Conservation (phyloP, 1,284 basidiomycete genomes). For the Trichosporon faecale region DNA sequence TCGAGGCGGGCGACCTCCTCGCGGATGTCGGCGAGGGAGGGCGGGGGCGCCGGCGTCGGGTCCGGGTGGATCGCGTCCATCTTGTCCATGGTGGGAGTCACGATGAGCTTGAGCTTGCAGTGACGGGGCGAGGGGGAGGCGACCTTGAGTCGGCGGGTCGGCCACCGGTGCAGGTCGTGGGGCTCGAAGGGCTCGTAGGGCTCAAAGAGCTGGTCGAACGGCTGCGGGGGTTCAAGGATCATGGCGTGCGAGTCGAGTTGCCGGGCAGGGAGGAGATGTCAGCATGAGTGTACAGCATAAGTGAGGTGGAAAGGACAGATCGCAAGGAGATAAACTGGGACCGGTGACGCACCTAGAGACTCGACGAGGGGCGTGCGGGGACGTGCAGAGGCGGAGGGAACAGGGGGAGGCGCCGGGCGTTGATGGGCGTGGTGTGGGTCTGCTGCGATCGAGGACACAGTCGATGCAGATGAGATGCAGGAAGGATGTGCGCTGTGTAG, state of each 20-base stretch:
- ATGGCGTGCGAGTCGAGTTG: neutral
- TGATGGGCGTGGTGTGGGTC: neutral
- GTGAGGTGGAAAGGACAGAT: neutral
- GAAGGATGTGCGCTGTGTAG: neutral
- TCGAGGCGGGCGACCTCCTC: slow-evolving; percentile 60
- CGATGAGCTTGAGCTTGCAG: neutral
- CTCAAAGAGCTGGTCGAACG: neutral
- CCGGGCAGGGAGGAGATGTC: neutral
- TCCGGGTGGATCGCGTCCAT: slow-evolving; percentile 41
- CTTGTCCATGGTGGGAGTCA: slow-evolving; percentile 1
- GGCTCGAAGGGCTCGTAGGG: slow-evolving; percentile 7
- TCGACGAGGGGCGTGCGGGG: neutral
- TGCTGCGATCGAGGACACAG: too few species aligned
- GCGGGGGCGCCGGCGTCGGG: slow-evolving; percentile 43
- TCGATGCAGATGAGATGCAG: too few species aligned
- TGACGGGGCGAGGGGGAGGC: neutral
- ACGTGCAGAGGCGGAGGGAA: neutral
- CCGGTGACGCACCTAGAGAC: neutral
- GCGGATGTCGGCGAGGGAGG: slow-evolving; percentile 50
- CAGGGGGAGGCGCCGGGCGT: neutral
- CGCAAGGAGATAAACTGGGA: neutral
- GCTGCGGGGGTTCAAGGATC: neutral
- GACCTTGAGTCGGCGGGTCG: neutral
- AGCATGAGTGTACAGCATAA: neutral
- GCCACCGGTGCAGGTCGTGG: neutral